Conservation (phyloP, 208 protist species). For the Strigomonas culicis region DNA sequence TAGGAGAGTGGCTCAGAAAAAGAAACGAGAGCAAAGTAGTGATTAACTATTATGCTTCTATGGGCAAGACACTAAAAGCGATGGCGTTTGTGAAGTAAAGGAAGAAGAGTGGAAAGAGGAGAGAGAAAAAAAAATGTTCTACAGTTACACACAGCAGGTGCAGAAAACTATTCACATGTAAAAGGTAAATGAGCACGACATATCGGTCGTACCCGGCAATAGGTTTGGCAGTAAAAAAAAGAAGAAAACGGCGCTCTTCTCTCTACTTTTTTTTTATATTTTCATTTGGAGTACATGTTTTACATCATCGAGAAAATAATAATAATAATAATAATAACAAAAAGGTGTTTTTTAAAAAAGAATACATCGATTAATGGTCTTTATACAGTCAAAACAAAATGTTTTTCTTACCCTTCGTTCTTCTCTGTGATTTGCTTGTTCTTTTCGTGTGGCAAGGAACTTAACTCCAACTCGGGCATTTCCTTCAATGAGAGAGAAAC, state of each 20-base stretch:
- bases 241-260: not conserved
- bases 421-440: not conserved
- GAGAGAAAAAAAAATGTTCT: conserved; percentile 15
- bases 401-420: not conserved
- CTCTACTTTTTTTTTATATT: not conserved
- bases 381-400: not conserved
- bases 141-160: too few relatives aligned
- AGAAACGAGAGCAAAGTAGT: not conserved
- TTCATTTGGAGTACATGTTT: conserved; percentile 9
- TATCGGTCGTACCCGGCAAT: too few relatives aligned
- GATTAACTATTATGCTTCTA: too few relatives aligned
- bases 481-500: not conserved
- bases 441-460: not conserved
- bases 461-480: not conserved
- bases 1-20: not conserved
- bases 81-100: not conserved
- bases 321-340: not conserved
- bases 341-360: not conserved
- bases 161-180: too few relatives aligned
- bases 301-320: conserved; percentile 12
- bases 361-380: not conserved
- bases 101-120: not conserved
- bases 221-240: too few relatives aligned
- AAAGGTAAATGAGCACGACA: too few relatives aligned
- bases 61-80: too few relatives aligned